A percentile compares a stretch with the other conserved stretches of the same genome.
Evolutionary conservation across 2,329 filamentous ascomycete species (phyloP).

Genomic region (Clonostachys byssicola): DNA sequence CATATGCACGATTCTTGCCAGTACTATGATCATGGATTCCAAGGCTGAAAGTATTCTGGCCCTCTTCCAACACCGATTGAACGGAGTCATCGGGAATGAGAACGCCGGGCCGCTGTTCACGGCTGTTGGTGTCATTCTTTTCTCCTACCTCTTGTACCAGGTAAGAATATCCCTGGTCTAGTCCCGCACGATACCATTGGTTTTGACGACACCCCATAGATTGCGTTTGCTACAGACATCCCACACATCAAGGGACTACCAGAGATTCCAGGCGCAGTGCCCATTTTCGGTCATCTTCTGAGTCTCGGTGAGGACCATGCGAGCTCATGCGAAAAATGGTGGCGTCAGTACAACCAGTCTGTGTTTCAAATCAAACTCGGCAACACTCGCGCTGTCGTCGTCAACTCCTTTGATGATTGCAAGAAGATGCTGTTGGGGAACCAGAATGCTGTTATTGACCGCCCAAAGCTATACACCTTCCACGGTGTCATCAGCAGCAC

Average conservation of each 20-base stretch:
- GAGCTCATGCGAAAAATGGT: conserved; percentile 43
- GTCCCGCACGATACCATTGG: neutral
- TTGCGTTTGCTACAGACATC: conserved; percentile 33
- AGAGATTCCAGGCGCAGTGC: conserved; percentile 44
- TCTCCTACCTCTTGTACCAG: conserved; percentile 5
- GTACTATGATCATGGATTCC: neutral
- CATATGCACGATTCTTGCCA: no score
- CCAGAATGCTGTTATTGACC: conserved; percentile 72
- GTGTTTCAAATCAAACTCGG: conserved; percentile 49
- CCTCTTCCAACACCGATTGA: neutral
- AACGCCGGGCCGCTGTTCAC: conserved; percentile 5
- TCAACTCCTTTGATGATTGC: conserved; percentile 48
- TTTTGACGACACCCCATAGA: conserved; percentile 7
- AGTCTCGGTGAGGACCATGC: conserved; percentile 49
- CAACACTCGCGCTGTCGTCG: conserved; percentile 45
- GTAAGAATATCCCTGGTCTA: neutral
- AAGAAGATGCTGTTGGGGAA: conserved; percentile 50
- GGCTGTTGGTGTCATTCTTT: neutral
- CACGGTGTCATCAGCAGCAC: conserved; percentile 74
- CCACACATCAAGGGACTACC: conserved; percentile 41
- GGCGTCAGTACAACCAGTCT: conserved; percentile 37
- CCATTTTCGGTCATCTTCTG: conserved; percentile 44
- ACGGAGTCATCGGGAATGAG: conserved; percentile 7
- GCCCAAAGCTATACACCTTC: conserved; percentile 77
- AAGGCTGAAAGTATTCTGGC: neutral